Base-by-base conservation (phyloP, 352 stramenopile genomes). In the Pythium scleroteichum region DNA sequence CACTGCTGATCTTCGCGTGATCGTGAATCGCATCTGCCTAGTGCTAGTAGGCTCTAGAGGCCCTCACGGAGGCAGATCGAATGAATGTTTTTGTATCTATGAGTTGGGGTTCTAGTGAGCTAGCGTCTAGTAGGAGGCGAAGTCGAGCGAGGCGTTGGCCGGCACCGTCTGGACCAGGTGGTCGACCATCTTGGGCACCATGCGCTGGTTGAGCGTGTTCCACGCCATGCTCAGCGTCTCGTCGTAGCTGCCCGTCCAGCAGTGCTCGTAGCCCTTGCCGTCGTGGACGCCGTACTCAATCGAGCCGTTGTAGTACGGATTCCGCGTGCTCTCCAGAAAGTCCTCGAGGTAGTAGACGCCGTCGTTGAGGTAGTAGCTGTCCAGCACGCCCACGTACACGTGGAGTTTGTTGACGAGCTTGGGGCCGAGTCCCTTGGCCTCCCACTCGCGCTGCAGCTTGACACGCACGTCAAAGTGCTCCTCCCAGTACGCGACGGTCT, bases 321-420 rank as follows among this genome's bases (percentile, higher is more conserved):
- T 64, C 4, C 20, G 62, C 7, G 81, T 90, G n/a, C 61, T 79
- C 52, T 85, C 68, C 16, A 90, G 57, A 39, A 87, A 88, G 26
- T 86, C 78, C 33, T 88, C 79, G 3, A 90, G 74, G 52, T 79
- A 68, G 62, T 88, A 90, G 39, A 88, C 81, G 16, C 67, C 78
- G 53, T 88, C 81, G 53, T 90, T 90, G 12, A 90, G 58, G 62
- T 90, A 88, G 72, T 88, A 90, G 66, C 78, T 88, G 67, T 90
- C 81, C 10, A 76, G 78, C 49, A 90, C 81, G 22, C 78, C 81
- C 16, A 90, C 81, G 50, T 81, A 90, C 5, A 90, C 81, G 61
- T 88, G 78, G 8, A 90, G 68, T 55, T 90, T 90, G 69, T 87
- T 88, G 13, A 88, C 78, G 17, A 90, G 75, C 60, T 88, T 88